phyloP scores from a whole-genome alignment of 805 yeast genomes.

The Zygotorulaspora chibaensis region DNA sequence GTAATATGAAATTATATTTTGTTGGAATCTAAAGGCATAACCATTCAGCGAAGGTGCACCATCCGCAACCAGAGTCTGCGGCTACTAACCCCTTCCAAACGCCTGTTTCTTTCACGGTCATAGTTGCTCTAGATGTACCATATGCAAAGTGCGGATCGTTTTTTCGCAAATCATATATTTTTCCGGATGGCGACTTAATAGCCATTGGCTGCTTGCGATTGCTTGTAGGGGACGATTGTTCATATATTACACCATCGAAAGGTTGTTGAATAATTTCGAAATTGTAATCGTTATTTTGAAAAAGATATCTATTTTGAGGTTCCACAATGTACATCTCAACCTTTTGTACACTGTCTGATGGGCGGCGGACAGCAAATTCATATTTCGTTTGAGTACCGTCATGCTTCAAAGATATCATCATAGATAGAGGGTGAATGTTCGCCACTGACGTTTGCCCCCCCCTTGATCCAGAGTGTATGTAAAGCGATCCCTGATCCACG shows the following conservation, averaged over 20 bases:
- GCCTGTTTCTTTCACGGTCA: slow-evolving; percentile 69
- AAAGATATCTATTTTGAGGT: slow-evolving; percentile 71
- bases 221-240: slow-evolving; percentile 15
- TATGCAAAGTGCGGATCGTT: slow-evolving; percentile 44
- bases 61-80: slow-evolving; percentile 69
- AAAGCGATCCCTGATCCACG: slow-evolving; percentile 65
- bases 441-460: slow-evolving; percentile 55
- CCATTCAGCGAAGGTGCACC: slow-evolving; percentile 95
- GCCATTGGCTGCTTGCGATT: slow-evolving; percentile 53
- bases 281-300: slow-evolving; percentile 53
- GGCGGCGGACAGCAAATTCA: slow-evolving; percentile 67
- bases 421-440: slow-evolving; percentile 62
- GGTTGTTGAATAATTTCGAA: slow-evolving; percentile 65
- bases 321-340: slow-evolving; percentile 78
- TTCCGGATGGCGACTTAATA: slow-evolving; percentile 82
- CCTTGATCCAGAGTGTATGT: slow-evolving; percentile 65
- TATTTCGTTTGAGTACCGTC: slow-evolving; percentile 55
- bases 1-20: neutral
- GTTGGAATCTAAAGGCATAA: slow-evolving; percentile 41
- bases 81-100: slow-evolving; percentile 78
- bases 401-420: slow-evolving; percentile 73
- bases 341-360: slow-evolving; percentile 62
- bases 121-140: slow-evolving; percentile 57
- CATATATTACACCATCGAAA: slow-evolving; percentile 43
- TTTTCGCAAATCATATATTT: slow-evolving; percentile 55